A percentile compares a stretch with the other conserved stretches of the same genome.
These are phyloP conservation scores for Hymenoscyphus infarciens DNA, from an alignment of 2,329 filamentous ascomycete species.

Conservation along the genomic window DNA sequence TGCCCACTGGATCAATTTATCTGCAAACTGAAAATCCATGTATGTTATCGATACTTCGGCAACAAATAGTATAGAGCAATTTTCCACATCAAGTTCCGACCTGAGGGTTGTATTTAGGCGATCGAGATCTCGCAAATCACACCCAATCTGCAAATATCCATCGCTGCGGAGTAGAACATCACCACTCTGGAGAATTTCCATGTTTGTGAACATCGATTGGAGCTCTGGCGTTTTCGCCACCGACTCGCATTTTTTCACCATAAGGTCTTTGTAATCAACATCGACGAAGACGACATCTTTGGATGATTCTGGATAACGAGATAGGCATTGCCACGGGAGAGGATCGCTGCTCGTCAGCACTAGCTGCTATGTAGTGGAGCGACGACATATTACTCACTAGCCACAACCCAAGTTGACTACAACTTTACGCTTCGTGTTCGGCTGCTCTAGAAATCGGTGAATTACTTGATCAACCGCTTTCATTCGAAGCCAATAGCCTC, in stretches of 20 bases:
- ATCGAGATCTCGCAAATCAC: slow-evolving; percentile 68
- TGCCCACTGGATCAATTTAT: slow-evolving; percentile 77
- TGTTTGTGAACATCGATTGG: slow-evolving; percentile 46
- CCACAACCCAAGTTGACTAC: slow-evolving; percentile 86
- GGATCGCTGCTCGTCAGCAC: slow-evolving; percentile 62
- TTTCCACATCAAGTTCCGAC: slow-evolving; percentile 52
- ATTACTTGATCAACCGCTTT: slow-evolving; percentile 75
- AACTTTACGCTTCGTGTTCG: slow-evolving; percentile 58
- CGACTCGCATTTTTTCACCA: slow-evolving; percentile 67
- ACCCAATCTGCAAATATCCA: slow-evolving; percentile 75
- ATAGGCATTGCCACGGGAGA: slow-evolving; percentile 77
- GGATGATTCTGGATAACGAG: slow-evolving; percentile 58
- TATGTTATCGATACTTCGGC: slow-evolving; percentile 91
- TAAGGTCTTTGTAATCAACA: slow-evolving; percentile 79
- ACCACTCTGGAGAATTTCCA: slow-evolving; percentile 41
- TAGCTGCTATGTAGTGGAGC: slow-evolving; percentile 3
- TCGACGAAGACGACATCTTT: slow-evolving; percentile 68
- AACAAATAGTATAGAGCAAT: slow-evolving; percentile 69
- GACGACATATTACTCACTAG: slow-evolving; percentile 59
- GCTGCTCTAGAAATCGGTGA: slow-evolving; percentile 63
- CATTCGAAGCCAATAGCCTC: slow-evolving; percentile 84
- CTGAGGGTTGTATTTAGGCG: slow-evolving; percentile 58
- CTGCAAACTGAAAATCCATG: slow-evolving; percentile 71
- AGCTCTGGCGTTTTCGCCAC: slow-evolving; percentile 63
- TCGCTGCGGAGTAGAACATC: slow-evolving; percentile 60